Evolutionary conservation across 2,329 filamentous ascomycete species (phyloP).

Genomic region (Pezizomycotina sp.): DNA sequence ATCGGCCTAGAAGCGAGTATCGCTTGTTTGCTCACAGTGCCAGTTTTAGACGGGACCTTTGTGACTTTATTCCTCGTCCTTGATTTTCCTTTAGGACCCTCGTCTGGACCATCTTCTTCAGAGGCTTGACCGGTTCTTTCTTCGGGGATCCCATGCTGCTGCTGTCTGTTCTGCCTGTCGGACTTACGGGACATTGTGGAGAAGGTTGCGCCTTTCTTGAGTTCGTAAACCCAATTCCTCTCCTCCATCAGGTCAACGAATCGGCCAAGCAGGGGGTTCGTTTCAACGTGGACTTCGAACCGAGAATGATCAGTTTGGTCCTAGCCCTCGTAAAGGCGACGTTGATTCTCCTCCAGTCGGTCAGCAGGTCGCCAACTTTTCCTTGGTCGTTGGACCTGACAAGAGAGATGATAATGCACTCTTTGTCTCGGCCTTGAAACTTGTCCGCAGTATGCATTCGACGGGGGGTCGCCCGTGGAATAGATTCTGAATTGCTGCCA

Average conservation of each 20-base stretch:
- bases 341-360: constrained; percentile 85
- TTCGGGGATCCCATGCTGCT: constrained; percentile 24
- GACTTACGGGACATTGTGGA: constrained; percentile 37
- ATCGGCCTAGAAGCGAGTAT: constrained; percentile 46
- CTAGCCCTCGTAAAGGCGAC: constrained; percentile 88
- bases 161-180: constrained; percentile 18
- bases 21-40: constrained; percentile 38
- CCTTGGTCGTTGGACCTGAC: constrained; percentile 72
- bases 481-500: constrained; percentile 59
- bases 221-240: constrained; percentile 61
- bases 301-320: constrained; percentile 77
- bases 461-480: constrained; percentile 44
- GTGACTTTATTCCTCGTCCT: constrained; percentile 18
- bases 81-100: constrained; percentile 19
- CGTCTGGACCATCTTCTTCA: constrained; percentile 17
- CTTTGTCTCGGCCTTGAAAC: constrained; percentile 92
- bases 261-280: constrained; percentile 55
- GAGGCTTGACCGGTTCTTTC: constrained; percentile 21
- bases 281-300: constrained; percentile 61
- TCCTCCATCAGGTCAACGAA: constrained; percentile 65
- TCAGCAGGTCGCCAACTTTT: constrained; percentile 75
- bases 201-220: constrained; percentile 53
- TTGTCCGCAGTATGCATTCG: constrained; percentile 96
- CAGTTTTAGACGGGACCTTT: constrained; percentile 22
- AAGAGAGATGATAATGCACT: constrained; percentile 71